Conservation (phyloP, 2,329 filamentous ascomycete species). For the Endocalyx cinctus region DNA sequence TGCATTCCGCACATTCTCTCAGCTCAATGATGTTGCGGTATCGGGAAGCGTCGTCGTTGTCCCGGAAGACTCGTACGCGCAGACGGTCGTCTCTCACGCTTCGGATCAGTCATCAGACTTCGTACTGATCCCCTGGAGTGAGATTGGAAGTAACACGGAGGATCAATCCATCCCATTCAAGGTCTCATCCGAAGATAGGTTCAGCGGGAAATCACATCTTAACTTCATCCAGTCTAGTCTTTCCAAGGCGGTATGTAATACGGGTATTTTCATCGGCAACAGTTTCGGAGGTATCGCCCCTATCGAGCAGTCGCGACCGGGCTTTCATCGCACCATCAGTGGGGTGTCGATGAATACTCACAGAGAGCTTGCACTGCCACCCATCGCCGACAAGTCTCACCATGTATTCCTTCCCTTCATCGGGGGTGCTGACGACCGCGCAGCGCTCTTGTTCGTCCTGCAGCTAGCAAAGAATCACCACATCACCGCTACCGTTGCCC, state of each 20-base stretch:
- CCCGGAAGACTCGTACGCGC: slow-evolving; percentile 72
- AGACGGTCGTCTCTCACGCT: slow-evolving; percentile 68
- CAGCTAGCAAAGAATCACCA: slow-evolving; percentile 77
- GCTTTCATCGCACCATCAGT: slow-evolving; percentile 46
- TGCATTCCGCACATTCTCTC: slow-evolving; percentile 83
- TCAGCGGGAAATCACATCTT: slow-evolving; percentile 60
- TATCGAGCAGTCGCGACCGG: slow-evolving; percentile 26
- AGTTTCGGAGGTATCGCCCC: slow-evolving; percentile 36
- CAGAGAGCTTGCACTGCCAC: slow-evolving; percentile 51
- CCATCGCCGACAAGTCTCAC: slow-evolving; percentile 65
- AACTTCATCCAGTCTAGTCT: slow-evolving; percentile 70
- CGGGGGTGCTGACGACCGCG: slow-evolving; percentile 75
- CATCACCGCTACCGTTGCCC: slow-evolving; percentile 72
- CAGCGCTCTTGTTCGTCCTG: slow-evolving; percentile 74
- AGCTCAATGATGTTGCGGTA: slow-evolving; percentile 76
- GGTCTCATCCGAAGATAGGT: slow-evolving; percentile 51
- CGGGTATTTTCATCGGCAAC: slow-evolving; percentile 76
- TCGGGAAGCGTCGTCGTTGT: slow-evolving; percentile 78
- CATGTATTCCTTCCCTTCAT: slow-evolving; percentile 87
- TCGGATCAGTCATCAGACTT: slow-evolving; percentile 67
- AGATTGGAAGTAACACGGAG: slow-evolving; percentile 71
- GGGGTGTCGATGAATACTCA: slow-evolving; percentile 56
- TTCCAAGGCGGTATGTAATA: slow-evolving; percentile 58
- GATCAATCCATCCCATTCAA: slow-evolving; percentile 41
- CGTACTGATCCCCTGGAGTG: slow-evolving; percentile 85